Base-by-base conservation (phyloP, 441 rosid species). In the Biscutella laevigata region DNA sequence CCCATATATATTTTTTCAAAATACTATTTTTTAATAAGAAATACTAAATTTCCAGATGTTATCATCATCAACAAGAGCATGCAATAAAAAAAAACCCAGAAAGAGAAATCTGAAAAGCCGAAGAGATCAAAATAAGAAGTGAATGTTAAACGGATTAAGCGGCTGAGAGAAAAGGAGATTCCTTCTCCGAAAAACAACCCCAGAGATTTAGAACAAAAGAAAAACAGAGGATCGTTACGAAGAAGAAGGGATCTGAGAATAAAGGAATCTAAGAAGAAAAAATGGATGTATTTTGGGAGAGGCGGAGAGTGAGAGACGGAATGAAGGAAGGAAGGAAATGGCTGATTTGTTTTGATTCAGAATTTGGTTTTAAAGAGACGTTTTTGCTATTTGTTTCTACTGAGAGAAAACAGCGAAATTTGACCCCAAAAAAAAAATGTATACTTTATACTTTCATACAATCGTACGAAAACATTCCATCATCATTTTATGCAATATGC, bases 241-340 rank as follows among this genome's bases (percentile, higher is more conserved):
- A n/a, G n/a, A n/a, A 47, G 42, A 37, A 49, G 53, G 41, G 62
- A 56, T 48, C 15, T 56, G 57, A 48, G 11, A 15, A 29, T 20
- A 12, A 22, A 38, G 6, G 48, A 57, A 51, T 57, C 63, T 41
- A 27, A 43, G 20, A 21, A 43, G 33, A 0, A 13, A 34, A 42
- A 13, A 34, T 20, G 43, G 35, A 43, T 14, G 34, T 3, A 21
- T 35, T 2, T 38, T 28, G 50, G 64, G 57, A 53, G 61, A 45
- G 71, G 66, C 15, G 21, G 61, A 66, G 66, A 61, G 66, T 59
- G 40, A 60, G 53, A 59, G 40, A 33, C 57, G n/a, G n/a, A n/a
- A n/a, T n/a, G n/a, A n/a, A n/a, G n/a, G n/a, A n/a, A n/a, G 66
- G 65, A 53, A 40, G 7, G 35, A 50, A 50, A 50, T 6, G 6